Evolutionary conservation across 169 alveolate species (phyloP).

Genomic region (Eimeria maxima): DNA sequence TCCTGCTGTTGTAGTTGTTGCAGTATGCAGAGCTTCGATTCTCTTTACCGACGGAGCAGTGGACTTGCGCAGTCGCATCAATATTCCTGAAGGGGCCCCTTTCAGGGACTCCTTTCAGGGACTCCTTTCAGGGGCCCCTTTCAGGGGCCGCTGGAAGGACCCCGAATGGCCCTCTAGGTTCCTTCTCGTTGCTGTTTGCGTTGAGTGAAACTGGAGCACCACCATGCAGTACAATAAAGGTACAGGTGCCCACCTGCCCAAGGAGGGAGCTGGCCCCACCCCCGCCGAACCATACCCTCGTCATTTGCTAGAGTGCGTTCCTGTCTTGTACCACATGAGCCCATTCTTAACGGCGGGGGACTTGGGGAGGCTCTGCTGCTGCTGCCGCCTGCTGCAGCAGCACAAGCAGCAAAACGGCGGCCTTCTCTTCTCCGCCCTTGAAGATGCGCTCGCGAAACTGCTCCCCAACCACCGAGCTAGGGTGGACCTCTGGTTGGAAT

Average conservation of each 20-base stretch:
- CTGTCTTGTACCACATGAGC: neutral
- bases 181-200: no score
- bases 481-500: neutral
- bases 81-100: constrained; percentile 1
- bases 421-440: neutral
- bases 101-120: neutral
- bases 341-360: neutral
- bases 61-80: neutral
- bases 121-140: neutral
- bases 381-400: constrained; percentile 44
- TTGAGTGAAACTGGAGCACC: neutral
- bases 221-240: neutral
- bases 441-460: neutral
- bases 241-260: constrained; percentile 14
- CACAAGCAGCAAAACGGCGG: constrained; percentile 29
- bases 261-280: neutral
- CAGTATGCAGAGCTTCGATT: neutral
- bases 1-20: constrained; percentile 37
- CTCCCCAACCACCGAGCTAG: neutral
- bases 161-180: no score
- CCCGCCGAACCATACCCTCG: neutral
- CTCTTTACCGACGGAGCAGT: neutral
- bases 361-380: constrained; percentile 20
- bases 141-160: neutral
- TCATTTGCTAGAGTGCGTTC: neutral